Base-by-base conservation (phyloP, 2,329 filamentous ascomycete genomes). In the Alternaria consortialis region DNA sequence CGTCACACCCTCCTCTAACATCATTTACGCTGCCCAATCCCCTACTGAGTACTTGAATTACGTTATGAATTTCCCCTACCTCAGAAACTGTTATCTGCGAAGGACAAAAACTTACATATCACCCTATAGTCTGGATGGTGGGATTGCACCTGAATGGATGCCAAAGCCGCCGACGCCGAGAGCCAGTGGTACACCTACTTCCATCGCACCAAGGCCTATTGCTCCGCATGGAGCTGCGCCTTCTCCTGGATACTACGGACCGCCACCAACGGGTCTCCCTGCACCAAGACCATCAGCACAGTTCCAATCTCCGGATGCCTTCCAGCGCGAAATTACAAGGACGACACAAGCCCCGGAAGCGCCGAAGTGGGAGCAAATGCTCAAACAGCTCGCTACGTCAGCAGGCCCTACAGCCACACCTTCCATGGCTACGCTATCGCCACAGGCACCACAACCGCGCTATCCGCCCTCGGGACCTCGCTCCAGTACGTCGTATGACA, bases 101-200 rank as follows among this genome's bases (percentile, higher is more conserved):
- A 75, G 79, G 71, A 77, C 79, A 64, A 80, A 80, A 70, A 78
- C 77, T 71, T 83, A 84, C 73, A 77, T 80, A 55, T 83, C 81
- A 63, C 82, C 82, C 59, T 83, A 83, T 69, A 76, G 79, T 65
- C 75, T 75, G 53, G 77, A 77, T 62, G 79, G 78, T 59, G 79
- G 79, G 40, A 81, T 81, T 58, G 71, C 78, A 27, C 65, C 77
- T 13, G 76, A 79, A 55, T 83, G 79, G 71, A 76, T 74, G 68
- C 77, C 79, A 8, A 69, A 72, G 53, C 64, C 64, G 15, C 51
- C 66, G 11, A 48, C 32, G 12, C 50, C 56, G 15, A 48, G 47
- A 46, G 37, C 60, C 37, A 53, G 40, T 53, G 55, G 63, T 23
- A 42, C 62, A 42, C 54, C 65, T 43, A 67, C 44, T 46, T 43